A percentile compares a stretch with the other conserved stretches of the same genome.
phyloP scores from a whole-genome alignment of 768 basidiomycete genomes.

The Trichaptum fuscoviolaceum region DNA sequence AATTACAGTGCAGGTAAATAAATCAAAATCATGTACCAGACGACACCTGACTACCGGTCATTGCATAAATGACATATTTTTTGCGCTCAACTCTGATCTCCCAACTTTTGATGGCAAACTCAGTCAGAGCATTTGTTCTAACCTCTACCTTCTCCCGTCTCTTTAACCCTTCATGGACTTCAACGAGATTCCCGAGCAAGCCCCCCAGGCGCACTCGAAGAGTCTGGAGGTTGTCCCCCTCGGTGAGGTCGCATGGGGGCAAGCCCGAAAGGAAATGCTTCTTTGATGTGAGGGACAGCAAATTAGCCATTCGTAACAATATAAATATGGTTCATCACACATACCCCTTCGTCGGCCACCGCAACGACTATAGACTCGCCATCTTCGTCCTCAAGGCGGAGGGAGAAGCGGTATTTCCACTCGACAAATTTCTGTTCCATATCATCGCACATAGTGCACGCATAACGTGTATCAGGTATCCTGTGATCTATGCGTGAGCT shows the following conservation, averaged over 20 bases:
- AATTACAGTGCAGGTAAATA: not conserved
- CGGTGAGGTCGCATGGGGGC: constrained; percentile 36
- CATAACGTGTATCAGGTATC: constrained; percentile 34
- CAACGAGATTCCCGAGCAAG: constrained; percentile 42
- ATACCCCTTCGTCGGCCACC: constrained; percentile 43
- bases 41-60: not conserved
- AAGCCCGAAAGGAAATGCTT: constrained; percentile 20
- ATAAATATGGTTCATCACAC: constrained; percentile 8
- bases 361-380: constrained; percentile 39
- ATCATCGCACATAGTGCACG: constrained; percentile 51
- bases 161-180: constrained; percentile 28
- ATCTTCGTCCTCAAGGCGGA: constrained; percentile 48
- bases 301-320: constrained; percentile 16
- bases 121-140: not conserved
- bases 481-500: constrained; percentile 25
- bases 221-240: constrained; percentile 30
- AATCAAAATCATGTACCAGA: not conserved
- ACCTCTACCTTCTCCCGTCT: not conserved
- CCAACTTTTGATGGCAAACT: constrained; percentile 1
- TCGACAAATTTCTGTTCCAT: constrained; percentile 44
- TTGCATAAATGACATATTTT: not conserved
- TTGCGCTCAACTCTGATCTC: not conserved
- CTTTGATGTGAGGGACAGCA: not conserved
- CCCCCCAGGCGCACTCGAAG: constrained; percentile 39
- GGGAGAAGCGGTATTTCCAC: constrained; percentile 42